Conservation (phyloP, 2,329 filamentous ascomycete genomes). For the Fusarium multiceps region DNA sequence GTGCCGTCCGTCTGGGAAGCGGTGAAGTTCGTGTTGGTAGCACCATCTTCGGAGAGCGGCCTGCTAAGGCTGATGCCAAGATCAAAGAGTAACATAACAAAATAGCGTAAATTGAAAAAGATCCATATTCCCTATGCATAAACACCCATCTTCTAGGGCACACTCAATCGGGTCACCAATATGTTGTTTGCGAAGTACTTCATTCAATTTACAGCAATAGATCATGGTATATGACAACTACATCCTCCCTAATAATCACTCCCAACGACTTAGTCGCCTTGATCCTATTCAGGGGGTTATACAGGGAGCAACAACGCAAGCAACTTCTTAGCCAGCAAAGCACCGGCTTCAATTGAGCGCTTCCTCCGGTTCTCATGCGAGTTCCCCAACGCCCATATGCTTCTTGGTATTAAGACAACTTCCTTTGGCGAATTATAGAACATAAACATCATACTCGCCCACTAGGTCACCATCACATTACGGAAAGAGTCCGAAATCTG, state of each 20-base stretch:
- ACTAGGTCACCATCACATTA: conserved; percentile 64
- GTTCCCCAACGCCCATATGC: conserved; percentile 50
- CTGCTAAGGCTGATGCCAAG: conserved; percentile 81
- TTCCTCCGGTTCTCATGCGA: conserved; percentile 43
- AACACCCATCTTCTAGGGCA: background rate
- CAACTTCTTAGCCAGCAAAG: conserved; percentile 37
- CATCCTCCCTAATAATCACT: conserved; percentile 37
- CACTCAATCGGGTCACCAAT: background rate
- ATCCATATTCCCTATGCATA: background rate
- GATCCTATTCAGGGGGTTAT: conserved; percentile 22
- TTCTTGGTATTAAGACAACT: conserved; percentile 47
- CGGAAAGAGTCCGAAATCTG: conserved; percentile 68
- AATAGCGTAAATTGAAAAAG: background rate
- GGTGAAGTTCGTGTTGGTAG: conserved; percentile 92
- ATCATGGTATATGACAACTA: conserved; percentile 44
- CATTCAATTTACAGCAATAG: conserved; percentile 38
- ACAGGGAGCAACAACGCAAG: conserved; percentile 19
- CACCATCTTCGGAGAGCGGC: conserved; percentile 90
- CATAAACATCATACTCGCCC: conserved; percentile 21
- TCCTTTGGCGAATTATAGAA: conserved; percentile 43
- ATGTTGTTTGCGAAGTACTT: conserved; percentile 5
- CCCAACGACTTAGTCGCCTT: conserved; percentile 20
- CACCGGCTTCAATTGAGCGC: conserved; percentile 37
- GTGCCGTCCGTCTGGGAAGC: conserved; percentile 84
- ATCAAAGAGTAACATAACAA: conserved; percentile 60